These are phyloP conservation scores for Penicillium riverlandense DNA, from an alignment of 495 filamentous ascomycete species.

Conservation along the genomic window DNA sequence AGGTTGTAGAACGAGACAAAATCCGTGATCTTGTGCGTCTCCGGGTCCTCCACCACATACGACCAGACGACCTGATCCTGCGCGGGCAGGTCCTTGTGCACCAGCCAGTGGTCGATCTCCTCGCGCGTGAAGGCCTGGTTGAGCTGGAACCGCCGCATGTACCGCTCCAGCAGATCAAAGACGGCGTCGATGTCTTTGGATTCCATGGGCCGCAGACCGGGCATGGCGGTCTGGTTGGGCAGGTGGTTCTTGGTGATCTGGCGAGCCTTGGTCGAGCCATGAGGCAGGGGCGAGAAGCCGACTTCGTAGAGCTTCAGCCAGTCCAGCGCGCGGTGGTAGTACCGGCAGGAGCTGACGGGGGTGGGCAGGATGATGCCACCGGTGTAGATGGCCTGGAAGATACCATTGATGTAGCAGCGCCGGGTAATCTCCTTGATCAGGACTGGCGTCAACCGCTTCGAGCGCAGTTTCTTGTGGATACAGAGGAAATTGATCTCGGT, in stretches of 20 bases:
- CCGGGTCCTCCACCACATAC: conserved; percentile 78
- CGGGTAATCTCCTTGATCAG: conserved; percentile 97
- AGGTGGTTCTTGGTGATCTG: conserved; percentile 77
- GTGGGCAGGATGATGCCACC: conserved; percentile 84
- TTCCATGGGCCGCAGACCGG: conserved; percentile 73
- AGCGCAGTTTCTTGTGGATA: conserved; percentile 93
- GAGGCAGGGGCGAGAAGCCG: conserved; percentile 78
- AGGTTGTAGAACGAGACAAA: conserved; percentile 95
- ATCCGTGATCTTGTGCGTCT: conserved; percentile 79
- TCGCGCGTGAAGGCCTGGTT: conserved; percentile 72
- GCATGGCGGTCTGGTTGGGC: conserved; percentile 59
- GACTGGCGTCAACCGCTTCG: conserved; percentile 83
- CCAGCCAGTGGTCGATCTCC: conserved; percentile 83
- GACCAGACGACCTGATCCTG: conserved; percentile 82
- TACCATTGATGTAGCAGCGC: conserved; percentile 67
- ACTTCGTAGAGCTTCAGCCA: conserved; percentile 95
- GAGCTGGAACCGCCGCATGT: conserved; percentile 71
- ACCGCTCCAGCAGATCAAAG: conserved; percentile 64
- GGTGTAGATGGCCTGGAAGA: conserved; percentile 95
- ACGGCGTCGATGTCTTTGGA: conserved; percentile 75
- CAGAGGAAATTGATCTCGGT: conserved; percentile 98
- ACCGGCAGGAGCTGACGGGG: conserved; percentile 85
- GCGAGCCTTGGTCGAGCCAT: conserved; percentile 69
- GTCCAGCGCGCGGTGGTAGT: conserved; percentile 87
- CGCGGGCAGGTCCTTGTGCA: conserved; percentile 50